Evolutionary conservation across 805 yeast species (phyloP).

Genomic region (Cephaloascus fragrans): DNA sequence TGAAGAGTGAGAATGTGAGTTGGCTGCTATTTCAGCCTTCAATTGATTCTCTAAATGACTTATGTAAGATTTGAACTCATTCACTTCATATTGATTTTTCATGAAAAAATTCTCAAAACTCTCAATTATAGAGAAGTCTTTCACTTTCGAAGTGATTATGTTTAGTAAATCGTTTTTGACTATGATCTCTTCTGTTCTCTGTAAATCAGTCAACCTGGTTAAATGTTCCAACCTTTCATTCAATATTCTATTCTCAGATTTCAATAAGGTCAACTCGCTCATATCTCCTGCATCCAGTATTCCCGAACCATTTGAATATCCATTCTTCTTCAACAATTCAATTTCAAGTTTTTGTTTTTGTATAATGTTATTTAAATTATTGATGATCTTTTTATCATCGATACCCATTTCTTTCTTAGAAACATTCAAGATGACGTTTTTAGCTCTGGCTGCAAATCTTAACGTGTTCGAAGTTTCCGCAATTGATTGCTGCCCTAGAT

Average conservation of each 20-base stretch:
- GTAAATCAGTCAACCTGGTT: conserved; percentile 46
- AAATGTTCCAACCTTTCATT: conserved; percentile 63
- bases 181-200: conserved; percentile 26
- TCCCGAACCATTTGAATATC: conserved; percentile 1
- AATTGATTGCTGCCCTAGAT: conserved; percentile 46
- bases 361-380: conserved; percentile 47
- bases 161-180: conserved; percentile 52
- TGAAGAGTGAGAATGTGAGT: neutral
- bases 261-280: conserved; percentile 14
- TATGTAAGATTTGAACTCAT: conserved; percentile 52
- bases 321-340: conserved; percentile 18
- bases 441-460: conserved; percentile 89
- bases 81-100: conserved; percentile 39
- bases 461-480: conserved; percentile 81
- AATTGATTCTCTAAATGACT: conserved; percentile 26
- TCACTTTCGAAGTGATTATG: conserved; percentile 37
- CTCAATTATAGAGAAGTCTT: conserved; percentile 25
- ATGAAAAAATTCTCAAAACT: conserved; percentile 39
- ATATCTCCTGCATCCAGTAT: conserved; percentile 5
- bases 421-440: conserved; percentile 68
- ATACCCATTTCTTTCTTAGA: conserved; percentile 39
- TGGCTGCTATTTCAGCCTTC: neutral
- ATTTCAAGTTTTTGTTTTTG: conserved; percentile 52
- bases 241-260: conserved; percentile 55
- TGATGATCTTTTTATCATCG: conserved; percentile 38